Base-by-base conservation (phyloP, 352 stramenopile species). In the Pythium guiyangense region DNA sequence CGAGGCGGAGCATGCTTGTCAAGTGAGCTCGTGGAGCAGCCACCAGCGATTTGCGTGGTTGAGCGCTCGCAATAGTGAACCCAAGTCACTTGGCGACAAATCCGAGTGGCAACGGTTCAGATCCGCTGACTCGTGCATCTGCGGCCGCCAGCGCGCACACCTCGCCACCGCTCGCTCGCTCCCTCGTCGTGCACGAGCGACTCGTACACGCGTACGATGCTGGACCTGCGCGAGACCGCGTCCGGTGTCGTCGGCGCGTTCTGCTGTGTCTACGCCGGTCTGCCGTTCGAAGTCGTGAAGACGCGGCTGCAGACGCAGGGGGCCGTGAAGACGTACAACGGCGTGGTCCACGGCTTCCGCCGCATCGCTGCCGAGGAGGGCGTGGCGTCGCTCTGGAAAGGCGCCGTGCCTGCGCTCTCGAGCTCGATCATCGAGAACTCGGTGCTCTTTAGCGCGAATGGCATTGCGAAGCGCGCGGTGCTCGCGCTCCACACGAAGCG, bases 341-440 rank as follows among this genome's bases (percentile, higher is more conserved):
- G 77, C 45, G 72, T 92, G 34, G 50, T 73, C 10, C 76, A 94
- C 64, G 80, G 74, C 35, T 88, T 91, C 61, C 69, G 63, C 45
- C 76, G 75, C 47, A 92, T 91, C 51, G 79, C 86, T 40, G 75
- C 71, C 8, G 77, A 92, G 45, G 85, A 95, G 52, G 81, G 84
- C 43, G 59, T 83, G 4, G 49, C 70, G 8, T 73, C 87, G 62
- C 80, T 96, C n/a, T 96, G 86, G 83, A 92, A 91, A 66, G 88
- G 88, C n/a, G 85, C 86, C 0, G 69, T 92, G 54, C 88, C 88
- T 2, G 88, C 88, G 52, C 77, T 96, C 18, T 88, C 77, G 39
- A 94, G 83, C 69, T 88, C 88, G 26, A 85, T 95, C 60, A 87
- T 96, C 49, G 88, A 96, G 53, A 96, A 96, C 69, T 86, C 88